Evolutionary conservation across 1,284 basidiomycete species (phyloP).

Genomic region (Erythrobasidium hasegawianum): DNA sequence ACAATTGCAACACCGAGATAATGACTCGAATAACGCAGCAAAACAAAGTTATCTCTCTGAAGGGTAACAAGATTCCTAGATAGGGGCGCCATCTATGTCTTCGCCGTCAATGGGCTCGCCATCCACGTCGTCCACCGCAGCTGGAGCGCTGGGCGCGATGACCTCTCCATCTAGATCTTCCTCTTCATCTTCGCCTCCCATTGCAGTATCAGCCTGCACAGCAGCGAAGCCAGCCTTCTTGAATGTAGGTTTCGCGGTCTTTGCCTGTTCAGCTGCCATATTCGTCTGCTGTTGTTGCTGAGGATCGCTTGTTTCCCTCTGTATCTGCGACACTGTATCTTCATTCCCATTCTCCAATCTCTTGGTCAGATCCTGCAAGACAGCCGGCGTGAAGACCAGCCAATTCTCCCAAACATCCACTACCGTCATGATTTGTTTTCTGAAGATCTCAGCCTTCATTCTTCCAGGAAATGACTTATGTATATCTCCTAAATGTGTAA

Average conservation of each 20-base stretch:
- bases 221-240: slow-evolving; percentile 16
- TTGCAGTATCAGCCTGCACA: not conserved
- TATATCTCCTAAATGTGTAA: slow-evolving; percentile 87
- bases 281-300: slow-evolving; percentile 45
- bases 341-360: slow-evolving; percentile 55
- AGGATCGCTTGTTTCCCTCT: not conserved
- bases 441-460: slow-evolving; percentile 90
- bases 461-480: slow-evolving; percentile 86
- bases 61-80: slow-evolving; percentile 18
- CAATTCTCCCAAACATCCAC: slow-evolving; percentile 94
- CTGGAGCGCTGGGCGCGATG: not conserved
- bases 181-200: not conserved
- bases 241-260: slow-evolving; percentile 33
- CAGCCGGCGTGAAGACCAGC: slow-evolving; percentile 66
- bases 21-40: too few relatives aligned
- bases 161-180: slow-evolving; percentile 20
- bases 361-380: slow-evolving; percentile 64
- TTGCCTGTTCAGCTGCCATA: slow-evolving; percentile 48
- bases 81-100: slow-evolving; percentile 41
- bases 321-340: not conserved
- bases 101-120: slow-evolving; percentile 54
- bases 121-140: slow-evolving; percentile 52
- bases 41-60: too few relatives aligned
- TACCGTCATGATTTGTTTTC: slow-evolving; percentile 76
- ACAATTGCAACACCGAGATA: too few relatives aligned